phyloP scores from a whole-genome alignment of 1,284 basidiomycete genomes.

The Agaricales sp. region DNA sequence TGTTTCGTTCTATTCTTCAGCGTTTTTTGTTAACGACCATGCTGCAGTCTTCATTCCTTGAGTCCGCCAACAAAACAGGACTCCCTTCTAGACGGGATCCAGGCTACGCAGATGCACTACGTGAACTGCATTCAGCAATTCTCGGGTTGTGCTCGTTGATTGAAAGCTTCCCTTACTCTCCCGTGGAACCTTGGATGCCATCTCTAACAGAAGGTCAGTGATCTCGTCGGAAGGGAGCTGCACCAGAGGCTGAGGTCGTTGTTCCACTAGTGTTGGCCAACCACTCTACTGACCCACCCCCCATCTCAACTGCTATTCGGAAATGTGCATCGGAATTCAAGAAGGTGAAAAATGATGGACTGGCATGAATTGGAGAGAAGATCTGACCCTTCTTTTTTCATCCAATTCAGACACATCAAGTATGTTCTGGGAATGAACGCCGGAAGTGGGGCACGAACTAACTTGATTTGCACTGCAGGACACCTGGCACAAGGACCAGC shows the following conservation, averaged over 20 bases:
- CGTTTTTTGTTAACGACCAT: background rate
- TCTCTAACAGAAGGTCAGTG: slow-evolving; percentile 58
- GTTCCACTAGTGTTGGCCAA: slow-evolving; percentile 51
- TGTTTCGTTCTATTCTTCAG: slow-evolving; percentile 1
- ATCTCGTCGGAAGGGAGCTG: slow-evolving; percentile 6
- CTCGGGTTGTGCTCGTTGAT: slow-evolving; percentile 83
- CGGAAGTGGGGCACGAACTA: background rate
- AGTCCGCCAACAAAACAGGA: slow-evolving; percentile 47
- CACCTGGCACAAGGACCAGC: slow-evolving; percentile 88
- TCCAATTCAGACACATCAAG: slow-evolving; percentile 56
- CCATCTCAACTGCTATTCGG: slow-evolving; percentile 85
- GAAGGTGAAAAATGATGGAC: slow-evolving; percentile 38
- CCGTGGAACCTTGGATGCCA: slow-evolving; percentile 67
- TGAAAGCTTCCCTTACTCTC: slow-evolving; percentile 69
- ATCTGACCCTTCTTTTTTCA: slow-evolving; percentile 7
- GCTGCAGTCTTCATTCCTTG: slow-evolving; percentile 69
- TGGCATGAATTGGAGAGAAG: slow-evolving; percentile 7
- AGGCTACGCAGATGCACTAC: slow-evolving; percentile 64
- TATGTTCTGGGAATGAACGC: slow-evolving; percentile 18
- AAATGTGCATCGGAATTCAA: slow-evolving; percentile 86
- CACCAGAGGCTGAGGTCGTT: slow-evolving; percentile 20
- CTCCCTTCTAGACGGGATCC: slow-evolving; percentile 67
- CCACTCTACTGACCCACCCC: slow-evolving; percentile 86
- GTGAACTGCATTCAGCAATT: slow-evolving; percentile 81
- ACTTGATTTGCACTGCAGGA: slow-evolving; percentile 37